Conservation (phyloP, 345 rosid species). For the Lepidium africanum region DNA sequence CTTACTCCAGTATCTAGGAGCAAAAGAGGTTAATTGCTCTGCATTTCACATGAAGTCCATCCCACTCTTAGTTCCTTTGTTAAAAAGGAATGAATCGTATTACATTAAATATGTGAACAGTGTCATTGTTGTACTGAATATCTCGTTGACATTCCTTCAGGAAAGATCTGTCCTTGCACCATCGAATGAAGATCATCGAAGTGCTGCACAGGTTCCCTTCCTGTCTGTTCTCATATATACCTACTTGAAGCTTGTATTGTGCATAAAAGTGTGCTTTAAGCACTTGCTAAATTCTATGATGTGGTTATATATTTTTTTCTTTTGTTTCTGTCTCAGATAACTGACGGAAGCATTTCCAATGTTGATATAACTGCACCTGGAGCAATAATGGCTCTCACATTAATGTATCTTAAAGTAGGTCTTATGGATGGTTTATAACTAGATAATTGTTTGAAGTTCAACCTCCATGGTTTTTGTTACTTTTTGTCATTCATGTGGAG, state of each 20-base stretch:
- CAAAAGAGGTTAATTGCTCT: constrained; percentile 59
- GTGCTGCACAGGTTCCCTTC: constrained; percentile 63
- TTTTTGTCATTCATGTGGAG: constrained; percentile 1
- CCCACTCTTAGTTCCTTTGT: constrained; percentile 1
- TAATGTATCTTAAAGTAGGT: constrained; percentile 85
- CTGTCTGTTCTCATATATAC: constrained; percentile 9
- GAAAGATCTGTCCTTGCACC: constrained; percentile 43
- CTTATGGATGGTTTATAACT: constrained; percentile 6
- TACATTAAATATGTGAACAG: not conserved
- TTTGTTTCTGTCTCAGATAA: constrained; percentile 43
- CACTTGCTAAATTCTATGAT: constrained; percentile 5
- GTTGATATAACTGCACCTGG: constrained; percentile 98
- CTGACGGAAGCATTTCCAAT: constrained; percentile 69
- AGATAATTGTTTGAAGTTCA: constrained; percentile 6
- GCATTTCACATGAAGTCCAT: constrained; percentile 21
- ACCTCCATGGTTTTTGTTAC: not conserved
- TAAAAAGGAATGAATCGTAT: not conserved
- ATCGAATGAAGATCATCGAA: constrained; percentile 56
- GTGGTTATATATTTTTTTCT: not conserved
- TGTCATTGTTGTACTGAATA: constrained; percentile 10
- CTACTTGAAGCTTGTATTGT: constrained; percentile 4
- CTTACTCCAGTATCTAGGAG: constrained; percentile 79
- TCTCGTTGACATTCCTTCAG: constrained; percentile 39
- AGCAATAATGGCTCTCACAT: constrained; percentile 78
- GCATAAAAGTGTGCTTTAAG: not conserved